Conservation (phyloP, 176 grass and related monocot genomes). For the Guadua angustifolia region DNA sequence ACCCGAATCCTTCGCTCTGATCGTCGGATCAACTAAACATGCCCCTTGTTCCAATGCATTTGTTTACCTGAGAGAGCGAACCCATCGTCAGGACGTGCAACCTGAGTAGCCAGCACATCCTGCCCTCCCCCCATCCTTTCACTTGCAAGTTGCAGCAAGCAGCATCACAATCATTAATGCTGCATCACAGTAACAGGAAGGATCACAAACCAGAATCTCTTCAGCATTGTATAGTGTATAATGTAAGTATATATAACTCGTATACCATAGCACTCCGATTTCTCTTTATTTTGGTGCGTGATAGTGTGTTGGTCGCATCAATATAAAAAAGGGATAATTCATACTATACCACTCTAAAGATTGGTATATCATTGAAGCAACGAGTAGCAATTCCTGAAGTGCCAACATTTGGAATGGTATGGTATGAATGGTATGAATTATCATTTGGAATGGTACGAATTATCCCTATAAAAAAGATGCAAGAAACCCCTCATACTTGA, state of each 20-base stretch:
- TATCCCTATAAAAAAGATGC: neutral
- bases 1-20: neutral
- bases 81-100: neutral
- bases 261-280: neutral
- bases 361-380: no score
- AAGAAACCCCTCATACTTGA: neutral
- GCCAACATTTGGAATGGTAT: no score
- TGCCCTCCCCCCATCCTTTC: neutral
- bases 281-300: neutral
- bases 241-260: no score
- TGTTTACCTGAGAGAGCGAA: conserved; percentile 26
- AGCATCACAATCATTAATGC: neutral
- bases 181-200: neutral
- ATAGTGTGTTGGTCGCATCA: neutral
- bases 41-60: neutral
- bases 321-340: neutral
- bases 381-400: no score
- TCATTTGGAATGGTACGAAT: no score
- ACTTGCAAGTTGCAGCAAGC: conserved; percentile 1
- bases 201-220: neutral
- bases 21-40: neutral
- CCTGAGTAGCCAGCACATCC: conserved; percentile 42
- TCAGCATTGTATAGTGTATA: neutral
- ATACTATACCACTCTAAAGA: no score
- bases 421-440: no score